Evolutionary conservation across 2,329 filamentous ascomycete species (phyloP).

Genomic region (Sporothrix schenckii): DNA sequence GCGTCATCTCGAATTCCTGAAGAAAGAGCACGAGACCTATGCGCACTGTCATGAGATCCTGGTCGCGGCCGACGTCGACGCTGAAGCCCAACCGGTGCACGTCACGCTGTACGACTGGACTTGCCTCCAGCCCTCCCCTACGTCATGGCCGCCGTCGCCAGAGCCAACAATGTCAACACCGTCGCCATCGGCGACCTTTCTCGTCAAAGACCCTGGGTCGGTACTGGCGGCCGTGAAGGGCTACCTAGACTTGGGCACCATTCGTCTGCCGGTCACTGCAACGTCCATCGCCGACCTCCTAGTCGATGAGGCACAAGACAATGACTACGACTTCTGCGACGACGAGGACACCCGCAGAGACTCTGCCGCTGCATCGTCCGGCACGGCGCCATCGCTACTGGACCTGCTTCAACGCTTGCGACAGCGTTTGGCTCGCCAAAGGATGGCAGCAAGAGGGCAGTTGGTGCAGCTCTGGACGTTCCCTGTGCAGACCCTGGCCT

Average conservation of each 20-base stretch:
- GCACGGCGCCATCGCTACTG: neutral
- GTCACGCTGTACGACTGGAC: slow-evolving; percentile 1
- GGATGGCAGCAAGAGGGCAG: neutral
- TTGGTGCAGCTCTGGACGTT: slow-evolving; percentile 2
- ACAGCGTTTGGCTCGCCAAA: neutral
- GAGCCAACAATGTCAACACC: neutral
- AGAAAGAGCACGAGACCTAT: neutral
- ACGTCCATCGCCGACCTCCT: neutral
- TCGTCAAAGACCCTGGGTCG: neutral
- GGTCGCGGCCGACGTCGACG: neutral
- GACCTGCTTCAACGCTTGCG: neutral
- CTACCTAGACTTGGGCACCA: neutral
- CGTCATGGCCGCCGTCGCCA: neutral
- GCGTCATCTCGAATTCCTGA: neutral
- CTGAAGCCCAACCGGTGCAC: neutral
- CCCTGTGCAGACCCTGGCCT: neutral
- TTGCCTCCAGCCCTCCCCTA: neutral
- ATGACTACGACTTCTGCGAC: slow-evolving; percentile 5
- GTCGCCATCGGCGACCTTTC: neutral
- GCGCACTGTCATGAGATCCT: neutral
- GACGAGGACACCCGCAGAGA: neutral
- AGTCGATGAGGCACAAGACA: neutral
- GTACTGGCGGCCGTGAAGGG: neutral
- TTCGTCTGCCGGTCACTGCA: neutral
- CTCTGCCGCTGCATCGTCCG: neutral